Conservation (phyloP, 257 asterid species). For the Marsdenia floribunda region DNA sequence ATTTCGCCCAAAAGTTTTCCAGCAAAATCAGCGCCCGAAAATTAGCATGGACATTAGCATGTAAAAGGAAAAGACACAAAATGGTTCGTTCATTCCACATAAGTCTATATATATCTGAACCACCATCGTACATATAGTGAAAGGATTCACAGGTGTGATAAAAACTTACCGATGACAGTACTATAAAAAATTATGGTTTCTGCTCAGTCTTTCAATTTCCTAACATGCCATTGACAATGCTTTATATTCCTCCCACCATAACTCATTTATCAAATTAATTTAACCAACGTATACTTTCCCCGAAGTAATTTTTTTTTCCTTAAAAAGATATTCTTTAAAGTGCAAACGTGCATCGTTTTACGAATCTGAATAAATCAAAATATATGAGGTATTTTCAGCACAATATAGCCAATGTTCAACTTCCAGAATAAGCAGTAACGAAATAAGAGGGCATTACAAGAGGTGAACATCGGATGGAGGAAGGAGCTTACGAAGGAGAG, state of each 20-base stretch:
- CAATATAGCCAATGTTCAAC: background rate
- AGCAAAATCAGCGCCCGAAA: too few species aligned
- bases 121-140: background rate
- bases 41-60: background rate
- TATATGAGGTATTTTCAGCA: background rate
- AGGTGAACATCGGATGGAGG: background rate
- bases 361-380: background rate
- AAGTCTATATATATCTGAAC: background rate
- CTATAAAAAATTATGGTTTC: background rate
- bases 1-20: background rate
- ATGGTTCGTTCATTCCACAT: background rate
- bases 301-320: background rate
- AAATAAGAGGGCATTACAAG: background rate
- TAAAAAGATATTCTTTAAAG: background rate
- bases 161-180: background rate
- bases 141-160: background rate
- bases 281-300: background rate
- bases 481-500: slow-evolving; percentile 60
- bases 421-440: background rate
- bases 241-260: background rate
- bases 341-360: background rate
- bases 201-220: background rate
- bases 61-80: background rate
- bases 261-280: background rate
- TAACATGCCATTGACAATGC: background rate